Base-by-base conservation (phyloP, 352 stramenopile species). In the Globisporangium spinosum region DNA sequence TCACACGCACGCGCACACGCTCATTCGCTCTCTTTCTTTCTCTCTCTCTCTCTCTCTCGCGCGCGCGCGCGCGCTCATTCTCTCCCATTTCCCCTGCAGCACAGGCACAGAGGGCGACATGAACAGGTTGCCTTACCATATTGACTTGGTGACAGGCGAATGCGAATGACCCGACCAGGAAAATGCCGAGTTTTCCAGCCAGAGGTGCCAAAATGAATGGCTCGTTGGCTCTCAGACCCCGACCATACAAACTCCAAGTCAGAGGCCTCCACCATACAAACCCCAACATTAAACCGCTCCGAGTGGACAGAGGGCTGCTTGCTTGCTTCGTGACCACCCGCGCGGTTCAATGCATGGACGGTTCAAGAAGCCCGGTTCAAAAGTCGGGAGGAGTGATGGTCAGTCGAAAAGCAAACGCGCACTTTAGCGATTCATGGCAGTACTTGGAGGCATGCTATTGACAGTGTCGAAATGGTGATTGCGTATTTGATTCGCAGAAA, bases 61-160 rank as follows among this genome's bases (percentile, higher is more conserved):
- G n/a, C n/a, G n/a, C n/a, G n/a, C n/a, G n/a, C n/a, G n/a, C n/a
- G n/a, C 15, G 49, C 35, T 23, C 29, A 12, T 10, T 25, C 35
- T 32, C 60, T n/a, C 15, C 4, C 23, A 57, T 45, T 56, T 29
- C 62, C 13, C 20, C 25, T 22, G 1, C 6, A 7, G 7, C 59
- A 45, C 34, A 66, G 4, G 58, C 35, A 43, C 35, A 64, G 13
- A 62, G 38, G 7, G 34, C 25, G 32, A 13, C 53, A 69, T 59
- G 22, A 45, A 62, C 68, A 53, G 15, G 47, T 72, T 49, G 69
- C 61, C 84, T 89, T 91, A 93, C 85, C 85, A 93, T 93, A 89
- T 93, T 90, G 83, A 93, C 85, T 91, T 87, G 83, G 83, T 84
- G 83, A 90, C 89, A 86, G 84, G 85, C 83, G 83, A 93, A 93